Conservation (phyloP, 2,329 filamentous ascomycete species). For the Chrysoporthe deuterocubensis region DNA sequence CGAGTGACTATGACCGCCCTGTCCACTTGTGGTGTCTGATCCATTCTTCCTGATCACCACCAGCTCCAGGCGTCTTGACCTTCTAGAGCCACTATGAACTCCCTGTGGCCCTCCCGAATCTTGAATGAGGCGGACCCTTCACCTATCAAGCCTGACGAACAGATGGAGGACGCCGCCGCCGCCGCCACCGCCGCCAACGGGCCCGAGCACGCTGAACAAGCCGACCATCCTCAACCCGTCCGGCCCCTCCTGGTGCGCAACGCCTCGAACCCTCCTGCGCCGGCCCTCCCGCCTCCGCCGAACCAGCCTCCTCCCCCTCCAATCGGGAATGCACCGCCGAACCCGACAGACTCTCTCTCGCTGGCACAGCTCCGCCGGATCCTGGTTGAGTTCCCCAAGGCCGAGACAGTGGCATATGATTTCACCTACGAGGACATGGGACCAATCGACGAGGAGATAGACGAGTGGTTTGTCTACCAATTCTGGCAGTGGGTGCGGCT, state of each 20-base stretch:
- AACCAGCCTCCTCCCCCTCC: conserved; percentile 35
- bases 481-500: conserved; percentile 83
- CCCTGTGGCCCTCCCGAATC: conserved; percentile 30
- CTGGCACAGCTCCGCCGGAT: conserved; percentile 74
- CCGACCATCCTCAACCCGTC: conserved; percentile 14
- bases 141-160: conserved; percentile 16
- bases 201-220: conserved; percentile 17
- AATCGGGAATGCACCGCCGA: conserved; percentile 32
- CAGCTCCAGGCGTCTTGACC: conserved; percentile 17
- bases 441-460: conserved; percentile 82
- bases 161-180: conserved; percentile 19
- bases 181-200: conserved; percentile 13
- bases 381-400: conserved; percentile 72
- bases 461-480: conserved; percentile 97
- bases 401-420: conserved; percentile 77
- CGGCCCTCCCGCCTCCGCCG: conserved; percentile 27
- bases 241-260: conserved; percentile 39
- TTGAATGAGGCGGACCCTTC: conserved; percentile 23
- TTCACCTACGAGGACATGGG: conserved; percentile 79
- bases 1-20: conserved; percentile 11
- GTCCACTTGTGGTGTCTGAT: conserved; percentile 11
- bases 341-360: conserved; percentile 71
- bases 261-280: conserved; percentile 32
- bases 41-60: conserved; percentile 16
- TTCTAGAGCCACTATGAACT: conserved; percentile 29